Base-by-base conservation (phyloP, 2,329 filamentous ascomycete species). In the Alternaria triticimaculans region DNA sequence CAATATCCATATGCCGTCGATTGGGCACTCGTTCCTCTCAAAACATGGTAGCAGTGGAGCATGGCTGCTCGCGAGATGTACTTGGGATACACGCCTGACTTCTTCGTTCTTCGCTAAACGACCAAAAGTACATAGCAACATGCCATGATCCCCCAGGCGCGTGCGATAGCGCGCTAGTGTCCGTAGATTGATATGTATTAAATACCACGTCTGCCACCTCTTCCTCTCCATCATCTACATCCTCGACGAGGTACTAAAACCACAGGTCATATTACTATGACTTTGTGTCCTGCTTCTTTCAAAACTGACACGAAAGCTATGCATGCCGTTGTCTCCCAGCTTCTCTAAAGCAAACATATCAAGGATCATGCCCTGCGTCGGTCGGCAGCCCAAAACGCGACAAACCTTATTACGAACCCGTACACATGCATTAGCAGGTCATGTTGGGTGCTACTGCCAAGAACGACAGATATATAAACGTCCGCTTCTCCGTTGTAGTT, bases 161-260 rank as follows among this genome's bases (percentile, higher is more conserved):
- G 2, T 11, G 0, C n/a, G n/a, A 41, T 41, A 2, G 0, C 0
- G 15, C 8, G 8, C 4, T 18, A 18, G n/a, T n/a, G n/a, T n/a
- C n/a, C n/a, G n/a, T n/a, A n/a, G n/a, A n/a, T n/a, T n/a, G n/a
- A n/a, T n/a, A n/a, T n/a, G n/a, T n/a, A n/a, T n/a, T n/a, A 18
- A 18, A 18, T 18, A 41, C n/a, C 37, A 1, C 1, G 37, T 11
- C 37, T 18, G n/a, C 5, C 37, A 18, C 9, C 4, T 18, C 37
- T 41, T 18, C 6, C 8, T 10, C n/a, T 41, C n/a, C 37, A 18
- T 41, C n/a, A 41, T 18, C 9, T 11, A 11, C 3, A 18, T 18
- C 37, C 37, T 18, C 9, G 5, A 41, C n/a, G n/a, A n/a, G n/a
- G n/a, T n/a, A n/a, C n/a, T n/a, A n/a, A n/a, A n/a, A n/a, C n/a